These are phyloP conservation scores for Phoma herbarum DNA, from an alignment of 2,329 filamentous ascomycete species.

Conservation along the genomic window DNA sequence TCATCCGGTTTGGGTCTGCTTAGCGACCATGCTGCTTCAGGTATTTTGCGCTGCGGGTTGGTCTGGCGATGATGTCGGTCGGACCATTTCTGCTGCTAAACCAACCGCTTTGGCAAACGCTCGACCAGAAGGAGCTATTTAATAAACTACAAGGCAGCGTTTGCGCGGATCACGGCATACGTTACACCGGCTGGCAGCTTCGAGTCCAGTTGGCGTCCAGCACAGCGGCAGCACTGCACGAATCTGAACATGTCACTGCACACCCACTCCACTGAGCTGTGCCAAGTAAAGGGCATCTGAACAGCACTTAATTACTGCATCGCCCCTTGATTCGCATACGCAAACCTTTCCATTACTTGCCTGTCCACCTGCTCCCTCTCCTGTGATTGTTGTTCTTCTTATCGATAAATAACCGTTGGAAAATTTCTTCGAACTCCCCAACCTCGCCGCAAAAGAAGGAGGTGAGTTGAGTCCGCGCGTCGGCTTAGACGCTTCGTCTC, in stretches of 20 bases:
- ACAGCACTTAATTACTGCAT: conserved; percentile 39
- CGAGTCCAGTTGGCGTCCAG: conserved; percentile 31
- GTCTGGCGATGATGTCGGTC: conserved; percentile 32
- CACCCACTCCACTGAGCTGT: conserved; percentile 39
- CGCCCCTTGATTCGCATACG: conserved; percentile 24
- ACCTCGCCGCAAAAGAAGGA: conserved; percentile 32
- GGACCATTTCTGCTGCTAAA: conserved; percentile 27
- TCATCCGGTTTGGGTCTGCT: conserved; percentile 29
- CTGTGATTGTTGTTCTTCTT: conserved; percentile 17
- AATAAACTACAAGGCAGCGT: conserved; percentile 32
- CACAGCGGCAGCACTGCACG: conserved; percentile 36
- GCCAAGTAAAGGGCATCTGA: conserved; percentile 38
- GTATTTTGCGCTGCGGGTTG: conserved; percentile 25
- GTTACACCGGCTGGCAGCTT: conserved; percentile 36
- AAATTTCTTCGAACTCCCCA: conserved; percentile 33
- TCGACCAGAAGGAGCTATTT: conserved; percentile 28
- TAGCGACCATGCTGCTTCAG: conserved; percentile 30
- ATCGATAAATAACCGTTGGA: conserved; percentile 43
- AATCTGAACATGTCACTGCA: conserved; percentile 39
- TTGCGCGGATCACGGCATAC: conserved; percentile 36
- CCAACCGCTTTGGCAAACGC: conserved; percentile 33
- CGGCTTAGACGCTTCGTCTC: conserved; percentile 14
- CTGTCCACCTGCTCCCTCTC: conserved; percentile 6
- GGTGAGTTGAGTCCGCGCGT: conserved; percentile 30
- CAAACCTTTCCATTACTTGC: conserved; percentile 4